A percentile compares a stretch with the other conserved stretches of the same genome.
These are phyloP conservation scores for Penicillium waksmanii DNA, from an alignment of 495 filamentous ascomycete species.

Conservation along the genomic window DNA sequence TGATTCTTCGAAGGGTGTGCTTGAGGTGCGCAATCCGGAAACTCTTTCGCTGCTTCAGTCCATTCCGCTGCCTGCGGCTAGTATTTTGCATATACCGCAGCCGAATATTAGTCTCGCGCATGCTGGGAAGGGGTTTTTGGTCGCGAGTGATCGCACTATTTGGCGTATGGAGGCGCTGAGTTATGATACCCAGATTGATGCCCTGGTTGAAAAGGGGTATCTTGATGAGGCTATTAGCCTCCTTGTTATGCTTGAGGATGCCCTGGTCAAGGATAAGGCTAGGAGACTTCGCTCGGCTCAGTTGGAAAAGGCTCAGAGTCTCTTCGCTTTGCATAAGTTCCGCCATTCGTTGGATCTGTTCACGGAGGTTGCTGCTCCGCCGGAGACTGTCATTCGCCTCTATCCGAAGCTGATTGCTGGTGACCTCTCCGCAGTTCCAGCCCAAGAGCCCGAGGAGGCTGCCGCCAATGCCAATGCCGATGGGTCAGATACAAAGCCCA, in stretches of 20 bases:
- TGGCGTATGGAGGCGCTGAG: constrained; percentile 96
- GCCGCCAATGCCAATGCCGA: not conserved
- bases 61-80: constrained; percentile 77
- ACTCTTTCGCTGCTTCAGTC: constrained; percentile 86
- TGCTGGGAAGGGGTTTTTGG: constrained; percentile 91
- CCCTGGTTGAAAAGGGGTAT: constrained; percentile 73
- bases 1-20: constrained; percentile 75
- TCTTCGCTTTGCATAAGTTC: constrained; percentile 84
- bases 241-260: constrained; percentile 87
- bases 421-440: constrained; percentile 62
- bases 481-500: constrained; percentile 34
- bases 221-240: constrained; percentile 94
- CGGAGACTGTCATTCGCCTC: constrained; percentile 82
- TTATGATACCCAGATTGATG: constrained; percentile 89
- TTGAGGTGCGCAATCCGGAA: constrained; percentile 93
- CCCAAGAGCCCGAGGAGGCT: constrained; percentile 36
- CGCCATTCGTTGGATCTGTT: constrained; percentile 90
- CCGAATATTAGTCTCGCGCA: constrained; percentile 91
- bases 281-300: constrained; percentile 79
- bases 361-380: constrained; percentile 83
- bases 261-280: constrained; percentile 80
- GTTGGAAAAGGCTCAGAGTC: constrained; percentile 83
- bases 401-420: constrained; percentile 87
- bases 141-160: constrained; percentile 82
- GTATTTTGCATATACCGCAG: constrained; percentile 86